Percentiles rank a stretch among this genome's conserved stretches.
phyloP scores from a whole-genome alignment of 352 stramenopile genomes.

The Pythium biforme region DNA sequence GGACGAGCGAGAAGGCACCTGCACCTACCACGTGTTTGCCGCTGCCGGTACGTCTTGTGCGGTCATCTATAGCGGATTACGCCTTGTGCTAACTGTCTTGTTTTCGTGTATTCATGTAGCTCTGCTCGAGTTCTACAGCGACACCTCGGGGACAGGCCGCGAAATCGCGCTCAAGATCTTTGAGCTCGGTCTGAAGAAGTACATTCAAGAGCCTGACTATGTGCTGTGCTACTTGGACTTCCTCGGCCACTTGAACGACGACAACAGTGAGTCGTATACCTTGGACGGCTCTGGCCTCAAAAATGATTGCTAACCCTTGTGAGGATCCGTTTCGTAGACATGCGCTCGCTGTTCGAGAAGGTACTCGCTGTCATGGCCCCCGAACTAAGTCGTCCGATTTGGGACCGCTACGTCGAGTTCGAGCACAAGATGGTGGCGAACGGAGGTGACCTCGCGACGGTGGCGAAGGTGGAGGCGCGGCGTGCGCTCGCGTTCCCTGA shows the following conservation, averaged over 20 bases:
- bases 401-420: conserved; percentile 85
- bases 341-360: conserved; percentile 88
- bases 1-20: conserved; percentile 78
- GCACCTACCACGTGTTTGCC: conserved; percentile 82
- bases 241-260: conserved; percentile 82
- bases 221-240: conserved; percentile 87
- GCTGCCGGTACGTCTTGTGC: conserved; percentile 54
- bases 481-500: conserved; percentile 78
- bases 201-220: conserved; percentile 83
- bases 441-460: conserved; percentile 76
- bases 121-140: conserved; percentile 84
- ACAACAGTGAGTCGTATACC: conserved; percentile 73
- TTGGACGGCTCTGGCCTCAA: not conserved
- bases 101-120: conserved; percentile 34
- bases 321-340: conserved; percentile 48
- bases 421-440: conserved; percentile 87
- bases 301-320: not conserved
- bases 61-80: not conserved
- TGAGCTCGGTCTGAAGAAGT: conserved; percentile 86
- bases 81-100: not conserved
- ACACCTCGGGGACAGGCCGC: conserved; percentile 77
- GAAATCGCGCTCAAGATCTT: conserved; percentile 90
- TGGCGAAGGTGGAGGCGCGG: conserved; percentile 80
- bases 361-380: conserved; percentile 83
- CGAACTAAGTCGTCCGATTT: conserved; percentile 79